These are phyloP conservation scores for Chaetomidium leptoderma DNA, from an alignment of 495 filamentous ascomycete genomes.

Conservation along the genomic window DNA sequence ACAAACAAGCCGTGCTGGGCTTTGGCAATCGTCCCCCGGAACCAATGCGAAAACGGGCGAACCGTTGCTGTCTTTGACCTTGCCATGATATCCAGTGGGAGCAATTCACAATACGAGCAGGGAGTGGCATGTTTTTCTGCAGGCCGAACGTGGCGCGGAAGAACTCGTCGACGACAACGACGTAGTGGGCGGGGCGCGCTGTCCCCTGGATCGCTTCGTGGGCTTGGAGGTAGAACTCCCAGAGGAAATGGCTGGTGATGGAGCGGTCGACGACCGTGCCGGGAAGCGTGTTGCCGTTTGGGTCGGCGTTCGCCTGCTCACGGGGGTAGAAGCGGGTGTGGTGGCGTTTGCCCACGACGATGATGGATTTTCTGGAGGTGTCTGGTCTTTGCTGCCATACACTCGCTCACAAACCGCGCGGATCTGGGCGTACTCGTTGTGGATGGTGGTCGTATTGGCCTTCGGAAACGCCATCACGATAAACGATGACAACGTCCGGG, in stretches of 20 bases:
- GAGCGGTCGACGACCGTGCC: conserved; percentile 82
- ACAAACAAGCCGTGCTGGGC: too few species aligned
- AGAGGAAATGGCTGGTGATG: conserved; percentile 61
- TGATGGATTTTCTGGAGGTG: conserved; percentile 48
- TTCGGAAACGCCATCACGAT: conserved; percentile 84
- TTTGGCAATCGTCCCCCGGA: too few species aligned
- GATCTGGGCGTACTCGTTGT: conserved; percentile 35
- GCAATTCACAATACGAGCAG: too few species aligned
- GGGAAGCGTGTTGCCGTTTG: conserved; percentile 50
- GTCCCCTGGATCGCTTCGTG: conserved; percentile 79
- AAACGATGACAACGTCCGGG: conserved; percentile 70
- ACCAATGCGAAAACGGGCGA: too few species aligned
- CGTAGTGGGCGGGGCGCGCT: conserved; percentile 69
- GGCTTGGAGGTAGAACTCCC: conserved; percentile 78
- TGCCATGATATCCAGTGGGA: too few species aligned
- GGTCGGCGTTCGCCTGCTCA: conserved; percentile 24
- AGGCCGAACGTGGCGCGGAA: conserved; percentile 32
- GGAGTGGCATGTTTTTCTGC: too few species aligned
- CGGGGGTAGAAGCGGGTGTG: conserved; percentile 73
- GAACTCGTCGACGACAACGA: conserved; percentile 66
- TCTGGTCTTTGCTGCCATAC: conserved; percentile 41
- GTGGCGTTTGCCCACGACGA: conserved; percentile 74
- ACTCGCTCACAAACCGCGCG: conserved; percentile 49
- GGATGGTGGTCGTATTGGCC: conserved; percentile 64
- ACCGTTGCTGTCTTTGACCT: too few species aligned